A percentile compares a stretch with the other conserved stretches of the same genome.
These are phyloP conservation scores for Cyanidium caldarium DNA, from an alignment of 23 red algal genomes.

Conservation along the genomic window DNA sequence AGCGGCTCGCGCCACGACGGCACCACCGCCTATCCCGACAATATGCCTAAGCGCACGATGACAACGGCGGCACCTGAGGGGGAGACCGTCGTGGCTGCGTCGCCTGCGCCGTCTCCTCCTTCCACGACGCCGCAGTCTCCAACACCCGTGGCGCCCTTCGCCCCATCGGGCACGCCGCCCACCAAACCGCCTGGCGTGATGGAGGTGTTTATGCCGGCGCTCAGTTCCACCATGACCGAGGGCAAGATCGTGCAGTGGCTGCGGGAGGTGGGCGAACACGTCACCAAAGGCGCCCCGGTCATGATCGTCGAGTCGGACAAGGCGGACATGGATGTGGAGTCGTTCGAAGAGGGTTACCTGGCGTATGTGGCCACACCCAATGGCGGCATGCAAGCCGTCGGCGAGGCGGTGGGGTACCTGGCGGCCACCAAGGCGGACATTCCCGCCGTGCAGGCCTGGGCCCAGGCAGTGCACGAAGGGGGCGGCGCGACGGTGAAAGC, in stretches of 20 bases:
- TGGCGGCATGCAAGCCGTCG: conserved; percentile 28
- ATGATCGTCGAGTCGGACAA: conserved; percentile 99
- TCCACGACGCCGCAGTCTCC: neutral
- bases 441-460: conserved; percentile 54
- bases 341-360: conserved; percentile 69
- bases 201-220: conserved; percentile 80
- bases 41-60: too few species aligned
- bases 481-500: neutral
- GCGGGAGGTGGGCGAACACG: conserved; percentile 54
- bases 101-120: neutral
- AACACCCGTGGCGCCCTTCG: neutral
- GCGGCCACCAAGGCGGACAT: conserved; percentile 43
- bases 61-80: conserved; percentile 4
- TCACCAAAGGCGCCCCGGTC: conserved; percentile 57
- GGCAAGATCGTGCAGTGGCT: conserved; percentile 79
- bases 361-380: conserved; percentile 45
- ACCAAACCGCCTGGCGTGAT: conserved; percentile 23
- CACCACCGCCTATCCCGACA: too few species aligned
- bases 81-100: neutral
- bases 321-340: conserved; percentile 94
- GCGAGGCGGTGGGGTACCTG: conserved; percentile 56
- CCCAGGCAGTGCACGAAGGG: neutral
- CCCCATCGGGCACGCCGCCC: too few species aligned
- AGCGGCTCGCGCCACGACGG: conserved; percentile 33
- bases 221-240: conserved; percentile 94